Conservation (phyloP, 495 filamentous ascomycete genomes). For the Parachaetomium inaequale region DNA sequence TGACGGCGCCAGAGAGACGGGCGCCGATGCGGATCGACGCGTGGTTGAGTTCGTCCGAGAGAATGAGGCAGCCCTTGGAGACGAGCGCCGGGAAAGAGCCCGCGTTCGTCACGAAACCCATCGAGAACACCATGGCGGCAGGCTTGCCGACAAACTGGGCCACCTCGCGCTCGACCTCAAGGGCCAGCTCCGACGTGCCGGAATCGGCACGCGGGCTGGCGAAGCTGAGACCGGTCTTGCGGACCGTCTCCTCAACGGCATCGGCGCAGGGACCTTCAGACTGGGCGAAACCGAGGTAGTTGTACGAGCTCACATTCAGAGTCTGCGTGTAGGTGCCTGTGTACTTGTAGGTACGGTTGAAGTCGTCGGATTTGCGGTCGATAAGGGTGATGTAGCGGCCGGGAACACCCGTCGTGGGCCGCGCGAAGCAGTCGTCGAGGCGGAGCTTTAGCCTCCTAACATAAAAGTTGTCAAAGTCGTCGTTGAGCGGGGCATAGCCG, state of each 20-base stretch:
- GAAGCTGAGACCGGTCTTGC: conserved; percentile 76
- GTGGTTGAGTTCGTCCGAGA: conserved; percentile 97
- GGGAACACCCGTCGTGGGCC: conserved; percentile 88
- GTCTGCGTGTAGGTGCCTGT: conserved; percentile 93
- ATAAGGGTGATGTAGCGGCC: conserved; percentile 89
- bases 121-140: conserved; percentile 93
- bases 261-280: conserved; percentile 97
- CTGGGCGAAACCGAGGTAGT: conserved; percentile 97
- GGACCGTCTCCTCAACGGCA: conserved; percentile 77
- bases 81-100: conserved; percentile 86
- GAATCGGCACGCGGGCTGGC: conserved; percentile 77
- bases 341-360: conserved; percentile 81
- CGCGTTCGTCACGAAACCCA: conserved; percentile 96
- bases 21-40: conserved; percentile 94
- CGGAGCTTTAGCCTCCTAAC: conserved; percentile 86
- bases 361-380: conserved; percentile 81
- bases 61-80: conserved; percentile 84
- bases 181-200: conserved; percentile 81
- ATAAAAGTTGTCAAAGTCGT: conserved; percentile 99
- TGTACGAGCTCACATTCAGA: conserved; percentile 97
- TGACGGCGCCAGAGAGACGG: conserved; percentile 89
- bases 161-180: conserved; percentile 84
- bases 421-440: conserved; percentile 93
- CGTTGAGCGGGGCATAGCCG: conserved; percentile 95
- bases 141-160: conserved; percentile 92